phyloP scores from a whole-genome alignment of 1,284 basidiomycete genomes.

The Apiotrichum domesticum region DNA sequence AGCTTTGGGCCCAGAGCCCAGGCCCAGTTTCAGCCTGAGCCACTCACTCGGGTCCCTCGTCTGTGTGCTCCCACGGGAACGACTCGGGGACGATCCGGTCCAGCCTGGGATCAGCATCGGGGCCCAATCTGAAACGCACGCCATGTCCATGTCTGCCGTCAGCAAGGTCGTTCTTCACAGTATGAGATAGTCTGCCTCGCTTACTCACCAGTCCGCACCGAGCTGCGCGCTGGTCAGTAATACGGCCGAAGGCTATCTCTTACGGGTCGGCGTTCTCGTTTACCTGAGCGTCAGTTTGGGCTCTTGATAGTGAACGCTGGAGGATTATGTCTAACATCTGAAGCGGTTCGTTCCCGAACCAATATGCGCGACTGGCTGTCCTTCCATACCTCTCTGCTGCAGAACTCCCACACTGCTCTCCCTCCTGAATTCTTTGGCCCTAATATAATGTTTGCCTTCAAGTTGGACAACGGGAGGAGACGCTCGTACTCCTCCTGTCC shows the following conservation, averaged over 20 bases:
- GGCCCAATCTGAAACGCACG: slow-evolving; percentile 10
- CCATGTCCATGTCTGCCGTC: slow-evolving; percentile 50
- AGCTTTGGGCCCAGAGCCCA: background rate
- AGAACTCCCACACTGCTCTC: no score
- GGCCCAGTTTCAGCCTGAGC: no score
- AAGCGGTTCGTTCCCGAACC: no score
- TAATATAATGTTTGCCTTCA: slow-evolving; percentile 30
- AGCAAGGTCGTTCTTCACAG: background rate
- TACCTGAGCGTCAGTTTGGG: slow-evolving; percentile 19
- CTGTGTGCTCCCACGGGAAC: slow-evolving; percentile 80
- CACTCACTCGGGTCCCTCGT: slow-evolving; percentile 80
- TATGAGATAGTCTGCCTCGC: slow-evolving; percentile 36
- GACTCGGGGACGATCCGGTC: slow-evolving; percentile 81
- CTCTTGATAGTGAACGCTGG: background rate
- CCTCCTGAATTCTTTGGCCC: slow-evolving; percentile 52
- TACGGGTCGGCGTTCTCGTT: slow-evolving; percentile 45
- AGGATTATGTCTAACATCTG: no score
- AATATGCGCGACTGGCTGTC: no score
- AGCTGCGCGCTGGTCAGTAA: slow-evolving; percentile 10
- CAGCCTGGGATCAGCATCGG: slow-evolving; percentile 41
- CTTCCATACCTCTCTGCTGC: no score
- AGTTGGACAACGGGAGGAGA: no score
- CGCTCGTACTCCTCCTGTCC: no score
- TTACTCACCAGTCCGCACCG: slow-evolving; percentile 27
- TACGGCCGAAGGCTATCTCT: slow-evolving; percentile 26